phyloP scores from a whole-genome alignment of 2,329 filamentous ascomycete genomes.

The Septoria petroselini region DNA sequence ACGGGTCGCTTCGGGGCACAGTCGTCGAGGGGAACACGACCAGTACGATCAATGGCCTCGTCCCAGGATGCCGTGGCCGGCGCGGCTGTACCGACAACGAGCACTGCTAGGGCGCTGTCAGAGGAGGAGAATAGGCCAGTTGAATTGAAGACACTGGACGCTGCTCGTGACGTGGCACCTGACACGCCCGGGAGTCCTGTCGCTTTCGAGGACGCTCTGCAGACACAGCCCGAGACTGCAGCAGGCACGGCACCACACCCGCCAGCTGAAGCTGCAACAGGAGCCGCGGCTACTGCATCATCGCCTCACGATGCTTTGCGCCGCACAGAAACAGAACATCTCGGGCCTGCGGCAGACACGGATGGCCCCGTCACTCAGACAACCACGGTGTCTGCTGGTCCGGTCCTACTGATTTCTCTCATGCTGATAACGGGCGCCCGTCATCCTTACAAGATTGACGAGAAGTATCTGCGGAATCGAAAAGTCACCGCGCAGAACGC shows the following conservation, averaged over 20 bases:
- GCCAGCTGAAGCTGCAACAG: slow-evolving; percentile 5
- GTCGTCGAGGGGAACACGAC: neutral
- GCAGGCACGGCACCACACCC: neutral
- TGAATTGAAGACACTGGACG: slow-evolving; percentile 13
- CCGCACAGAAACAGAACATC: slow-evolving; percentile 45
- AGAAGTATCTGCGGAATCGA: slow-evolving; percentile 77
- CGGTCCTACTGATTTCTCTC: slow-evolving; percentile 69
- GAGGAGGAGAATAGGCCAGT: slow-evolving; percentile 15
- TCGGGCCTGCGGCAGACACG: slow-evolving; percentile 44
- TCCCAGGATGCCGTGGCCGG: slow-evolving; percentile 22
- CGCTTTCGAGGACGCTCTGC: slow-evolving; percentile 15
- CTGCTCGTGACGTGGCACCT: neutral
- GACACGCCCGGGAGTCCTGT: slow-evolving; percentile 10
- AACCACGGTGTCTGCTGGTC: slow-evolving; percentile 37
- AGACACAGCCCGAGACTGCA: slow-evolving; percentile 7
- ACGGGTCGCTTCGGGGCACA: neutral
- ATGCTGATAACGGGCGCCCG: slow-evolving; percentile 72
- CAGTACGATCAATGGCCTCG: slow-evolving; percentile 12
- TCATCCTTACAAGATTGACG: slow-evolving; percentile 87
- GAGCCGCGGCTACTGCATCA: slow-evolving; percentile 7
- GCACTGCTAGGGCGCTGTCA: slow-evolving; percentile 3
- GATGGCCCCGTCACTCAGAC: slow-evolving; percentile 42
- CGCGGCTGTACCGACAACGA: slow-evolving; percentile 15
- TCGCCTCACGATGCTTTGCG: slow-evolving; percentile 28
- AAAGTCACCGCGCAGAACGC: slow-evolving; percentile 72